phyloP scores from a whole-genome alignment of 2,329 filamentous ascomycete species.

The Hymenoscyphus occultus region DNA sequence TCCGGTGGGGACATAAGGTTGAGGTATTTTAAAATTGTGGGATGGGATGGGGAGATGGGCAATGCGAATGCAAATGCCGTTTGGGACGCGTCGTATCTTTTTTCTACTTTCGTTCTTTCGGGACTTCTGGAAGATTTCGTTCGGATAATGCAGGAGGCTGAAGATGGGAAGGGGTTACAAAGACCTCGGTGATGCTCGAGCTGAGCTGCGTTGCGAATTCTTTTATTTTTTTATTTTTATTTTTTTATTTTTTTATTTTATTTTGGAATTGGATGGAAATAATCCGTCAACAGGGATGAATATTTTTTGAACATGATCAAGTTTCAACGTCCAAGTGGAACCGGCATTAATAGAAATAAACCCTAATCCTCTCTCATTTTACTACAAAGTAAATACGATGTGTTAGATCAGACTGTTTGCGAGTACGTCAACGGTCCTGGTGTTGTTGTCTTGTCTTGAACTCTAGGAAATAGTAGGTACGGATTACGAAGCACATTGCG shows the following conservation, averaged over 20 bases:
- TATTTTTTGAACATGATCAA: too few relatives aligned
- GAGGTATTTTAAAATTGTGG: background rate
- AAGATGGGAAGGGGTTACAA: background rate
- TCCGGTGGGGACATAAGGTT: background rate
- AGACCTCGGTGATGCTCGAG: background rate
- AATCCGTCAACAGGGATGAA: background rate
- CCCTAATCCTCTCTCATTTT: too few relatives aligned
- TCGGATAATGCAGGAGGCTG: background rate
- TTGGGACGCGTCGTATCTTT: background rate
- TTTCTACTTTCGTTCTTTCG: background rate
- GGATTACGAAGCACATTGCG: too few relatives aligned
- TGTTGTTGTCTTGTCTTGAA: too few relatives aligned
- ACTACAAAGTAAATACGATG: too few relatives aligned
- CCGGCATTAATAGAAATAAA: too few relatives aligned
- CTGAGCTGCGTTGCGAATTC: background rate
- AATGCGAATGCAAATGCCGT: background rate
- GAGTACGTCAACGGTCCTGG: too few relatives aligned
- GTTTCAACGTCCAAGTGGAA: too few relatives aligned
- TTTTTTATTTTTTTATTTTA: background rate
- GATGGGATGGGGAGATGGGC: background rate
- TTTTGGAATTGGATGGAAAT: background rate
- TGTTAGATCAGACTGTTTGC: too few relatives aligned
- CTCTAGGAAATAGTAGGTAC: too few relatives aligned
- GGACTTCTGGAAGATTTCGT: background rate
- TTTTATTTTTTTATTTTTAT: background rate